Conservation (phyloP, 2,329 filamentous ascomycete genomes). For the Arachnomyces sp. region DNA sequence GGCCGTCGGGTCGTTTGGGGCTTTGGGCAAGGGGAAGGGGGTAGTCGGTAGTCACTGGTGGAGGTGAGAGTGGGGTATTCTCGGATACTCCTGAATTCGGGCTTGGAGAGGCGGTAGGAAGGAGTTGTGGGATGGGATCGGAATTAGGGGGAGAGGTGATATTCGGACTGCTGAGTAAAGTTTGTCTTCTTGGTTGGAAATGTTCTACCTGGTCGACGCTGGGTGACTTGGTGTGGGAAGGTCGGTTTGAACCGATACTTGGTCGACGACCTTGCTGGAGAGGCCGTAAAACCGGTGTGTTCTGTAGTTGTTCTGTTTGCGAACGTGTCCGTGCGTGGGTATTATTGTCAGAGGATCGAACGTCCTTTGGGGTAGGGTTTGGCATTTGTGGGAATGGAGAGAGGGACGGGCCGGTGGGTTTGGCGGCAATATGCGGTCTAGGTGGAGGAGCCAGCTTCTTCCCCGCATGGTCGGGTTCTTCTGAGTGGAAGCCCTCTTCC, state of each 20-base stretch:
- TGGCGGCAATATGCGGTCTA: slow-evolving; percentile 15
- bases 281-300: too few relatives aligned
- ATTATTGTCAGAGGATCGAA: too few relatives aligned
- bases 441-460: slow-evolving; percentile 14
- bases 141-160: slow-evolving; percentile 22
- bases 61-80: too few relatives aligned
- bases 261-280: too few relatives aligned
- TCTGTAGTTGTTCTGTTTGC: too few relatives aligned
- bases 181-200: slow-evolving; percentile 16
- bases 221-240: slow-evolving; percentile 13
- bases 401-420: slow-evolving; percentile 13
- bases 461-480: slow-evolving; percentile 12
- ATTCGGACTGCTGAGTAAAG: slow-evolving; percentile 21
- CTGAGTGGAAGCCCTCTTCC: slow-evolving; percentile 18
- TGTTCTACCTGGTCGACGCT: slow-evolving; percentile 14
- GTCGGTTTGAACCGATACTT: background rate
- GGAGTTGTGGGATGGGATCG: slow-evolving; percentile 19
- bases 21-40: slow-evolving; percentile 52
- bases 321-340: too few relatives aligned
- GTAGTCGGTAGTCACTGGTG: slow-evolving; percentile 27
- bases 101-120: slow-evolving; percentile 24
- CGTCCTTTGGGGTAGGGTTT: too few relatives aligned
- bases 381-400: too few relatives aligned
- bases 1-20: slow-evolving; percentile 34
- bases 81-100: slow-evolving; percentile 4